These are phyloP conservation scores for Rhizoclosmatium globosum DNA, from an alignment of 192 early-diverging fungal species.

Conservation along the genomic window DNA sequence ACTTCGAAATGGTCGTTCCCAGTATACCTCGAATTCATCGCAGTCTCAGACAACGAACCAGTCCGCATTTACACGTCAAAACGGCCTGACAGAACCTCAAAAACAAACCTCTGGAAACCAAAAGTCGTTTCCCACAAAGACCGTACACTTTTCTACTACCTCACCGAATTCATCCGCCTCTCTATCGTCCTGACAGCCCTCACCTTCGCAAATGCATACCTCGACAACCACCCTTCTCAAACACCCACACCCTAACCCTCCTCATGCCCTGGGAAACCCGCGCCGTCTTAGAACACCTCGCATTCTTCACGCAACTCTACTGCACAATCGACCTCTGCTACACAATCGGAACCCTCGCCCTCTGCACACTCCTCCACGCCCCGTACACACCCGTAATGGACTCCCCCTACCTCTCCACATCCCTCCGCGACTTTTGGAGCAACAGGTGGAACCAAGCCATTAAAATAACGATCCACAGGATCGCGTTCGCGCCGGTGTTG, in stretches of 20 bases:
- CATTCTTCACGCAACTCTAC: neutral
- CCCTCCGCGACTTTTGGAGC: constrained; percentile 17
- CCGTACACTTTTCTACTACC: neutral
- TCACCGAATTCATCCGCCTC: neutral
- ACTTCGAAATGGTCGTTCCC: constrained; percentile 6
- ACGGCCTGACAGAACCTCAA: neutral
- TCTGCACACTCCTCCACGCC: neutral
- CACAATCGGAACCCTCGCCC: neutral
- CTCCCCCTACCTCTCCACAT: constrained; percentile 9
- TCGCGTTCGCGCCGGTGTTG: neutral
- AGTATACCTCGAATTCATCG: constrained; percentile 16
- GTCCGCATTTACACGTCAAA: neutral
- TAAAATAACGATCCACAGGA: constrained; percentile 22
- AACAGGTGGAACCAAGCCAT: constrained; percentile 17
- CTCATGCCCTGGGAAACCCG: neutral
- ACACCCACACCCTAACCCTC: neutral
- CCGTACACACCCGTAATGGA: constrained; percentile 14
- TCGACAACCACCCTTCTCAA: constrained; percentile 17
- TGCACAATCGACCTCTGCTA: neutral
- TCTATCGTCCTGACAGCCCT: neutral
- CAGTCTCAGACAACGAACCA: constrained; percentile 6
- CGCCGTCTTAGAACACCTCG: neutral
- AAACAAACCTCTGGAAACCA: neutral
- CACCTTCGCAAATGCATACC: constrained; percentile 6
- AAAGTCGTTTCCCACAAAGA: neutral